Evolutionary conservation across 108 stramenopile genomes (phyloP).

Genomic region (Cyclotella baltica): DNA sequence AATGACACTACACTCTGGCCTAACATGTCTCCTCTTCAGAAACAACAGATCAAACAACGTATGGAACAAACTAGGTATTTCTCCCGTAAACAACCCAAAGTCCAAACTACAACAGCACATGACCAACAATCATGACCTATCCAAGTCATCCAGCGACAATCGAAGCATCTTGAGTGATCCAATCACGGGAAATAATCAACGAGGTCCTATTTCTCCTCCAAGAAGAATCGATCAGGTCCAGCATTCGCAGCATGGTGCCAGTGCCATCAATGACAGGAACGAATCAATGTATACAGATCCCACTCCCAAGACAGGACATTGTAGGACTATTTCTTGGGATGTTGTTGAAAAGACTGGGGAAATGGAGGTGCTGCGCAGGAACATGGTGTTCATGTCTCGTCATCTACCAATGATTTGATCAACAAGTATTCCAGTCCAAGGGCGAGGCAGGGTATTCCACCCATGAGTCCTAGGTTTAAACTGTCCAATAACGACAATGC

Average conservation of each 20-base stretch:
- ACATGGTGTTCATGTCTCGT: background rate
- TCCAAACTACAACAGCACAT: background rate
- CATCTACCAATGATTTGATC: background rate
- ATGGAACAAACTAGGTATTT: constrained; percentile 16
- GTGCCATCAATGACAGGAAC: no score
- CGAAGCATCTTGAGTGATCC: constrained; percentile 13
- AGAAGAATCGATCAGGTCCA: background rate
- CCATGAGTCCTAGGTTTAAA: constrained; percentile 16
- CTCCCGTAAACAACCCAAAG: constrained; percentile 13
- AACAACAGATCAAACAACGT: background rate
- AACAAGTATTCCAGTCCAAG: background rate
- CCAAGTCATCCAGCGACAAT: constrained; percentile 7
- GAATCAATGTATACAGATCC: background rate
- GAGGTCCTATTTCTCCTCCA: constrained; percentile 4
- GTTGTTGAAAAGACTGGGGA: background rate
- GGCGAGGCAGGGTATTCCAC: constrained; percentile 9
- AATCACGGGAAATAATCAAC: background rate
- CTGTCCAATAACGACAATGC: background rate
- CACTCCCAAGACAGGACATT: constrained; percentile 2
- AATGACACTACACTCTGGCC: background rate
- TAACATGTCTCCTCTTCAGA: background rate
- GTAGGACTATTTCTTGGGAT: constrained; percentile 14
- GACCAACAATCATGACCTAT: background rate
- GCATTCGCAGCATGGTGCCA: no score
- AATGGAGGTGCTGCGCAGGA: background rate